A percentile compares a stretch with the other conserved stretches of the same genome.
phyloP scores from a whole-genome alignment of 352 stramenopile species.

The Phytophthora crassamura region DNA sequence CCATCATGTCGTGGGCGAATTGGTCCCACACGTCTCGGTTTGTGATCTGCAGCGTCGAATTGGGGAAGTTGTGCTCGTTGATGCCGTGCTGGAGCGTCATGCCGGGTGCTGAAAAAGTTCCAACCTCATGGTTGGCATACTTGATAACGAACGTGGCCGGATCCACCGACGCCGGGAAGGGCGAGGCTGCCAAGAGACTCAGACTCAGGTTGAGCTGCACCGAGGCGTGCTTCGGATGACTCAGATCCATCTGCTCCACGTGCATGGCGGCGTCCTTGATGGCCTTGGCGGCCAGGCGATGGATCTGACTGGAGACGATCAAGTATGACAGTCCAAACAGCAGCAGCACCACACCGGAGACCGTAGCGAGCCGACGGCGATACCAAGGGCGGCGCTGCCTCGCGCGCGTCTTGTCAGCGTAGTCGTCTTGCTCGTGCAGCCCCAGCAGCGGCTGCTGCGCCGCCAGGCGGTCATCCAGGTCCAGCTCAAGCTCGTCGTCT shows the following conservation, averaged over 20 bases:
- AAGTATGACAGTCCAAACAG: conserved; percentile 45
- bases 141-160: conserved; percentile 57
- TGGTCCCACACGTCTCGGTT: conserved; percentile 66
- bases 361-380: conserved; percentile 20
- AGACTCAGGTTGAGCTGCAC: conserved; percentile 64
- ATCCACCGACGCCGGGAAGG: conserved; percentile 56
- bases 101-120: conserved; percentile 48
- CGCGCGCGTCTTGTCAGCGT: neutral
- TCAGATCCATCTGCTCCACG: conserved; percentile 68
- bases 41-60: conserved; percentile 59
- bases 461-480: conserved; percentile 34
- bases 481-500: conserved; percentile 30
- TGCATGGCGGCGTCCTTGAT: conserved; percentile 69
- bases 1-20: conserved; percentile 79
- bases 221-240: conserved; percentile 31
- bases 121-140: conserved; percentile 49
- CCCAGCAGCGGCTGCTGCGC: conserved; percentile 41
- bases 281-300: conserved; percentile 56
- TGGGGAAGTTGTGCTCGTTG: conserved; percentile 54
- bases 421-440: conserved; percentile 18
- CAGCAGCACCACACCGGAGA: conserved; percentile 27
- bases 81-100: conserved; percentile 63
- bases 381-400: conserved; percentile 30
- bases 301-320: conserved; percentile 60
- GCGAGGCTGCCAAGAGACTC: conserved; percentile 54